phyloP scores from a whole-genome alignment of 2,329 filamentous ascomycete species.

The Colletotrichum orchidophilum region DNA sequence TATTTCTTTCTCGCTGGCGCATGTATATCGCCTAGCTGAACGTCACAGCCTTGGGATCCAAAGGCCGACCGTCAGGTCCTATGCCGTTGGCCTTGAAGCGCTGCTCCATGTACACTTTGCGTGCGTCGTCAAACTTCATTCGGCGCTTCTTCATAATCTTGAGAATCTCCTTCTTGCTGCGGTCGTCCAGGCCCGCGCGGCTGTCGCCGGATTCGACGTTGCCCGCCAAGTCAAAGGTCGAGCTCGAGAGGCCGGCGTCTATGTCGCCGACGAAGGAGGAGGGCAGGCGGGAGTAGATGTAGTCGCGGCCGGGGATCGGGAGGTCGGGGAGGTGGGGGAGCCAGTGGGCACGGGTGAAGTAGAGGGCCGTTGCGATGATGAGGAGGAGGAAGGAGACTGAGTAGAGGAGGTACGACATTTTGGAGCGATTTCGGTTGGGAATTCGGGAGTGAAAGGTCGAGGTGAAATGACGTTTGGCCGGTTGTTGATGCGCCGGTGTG shows the following conservation, averaged over 20 bases:
- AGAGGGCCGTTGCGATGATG: conserved; percentile 77
- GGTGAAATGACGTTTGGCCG: not conserved
- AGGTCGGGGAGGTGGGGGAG: conserved; percentile 72
- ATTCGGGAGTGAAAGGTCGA: not conserved
- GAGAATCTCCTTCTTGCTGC: conserved; percentile 82
- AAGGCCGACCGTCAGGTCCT: conserved; percentile 84
- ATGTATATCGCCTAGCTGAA: conserved; percentile 71
- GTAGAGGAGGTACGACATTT: conserved; percentile 86
- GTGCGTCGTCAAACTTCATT: conserved; percentile 90
- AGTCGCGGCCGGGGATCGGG: conserved; percentile 62
- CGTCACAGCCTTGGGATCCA: conserved; percentile 95
- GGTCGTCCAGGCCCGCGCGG: conserved; percentile 82
- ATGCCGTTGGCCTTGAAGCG: conserved; percentile 89
- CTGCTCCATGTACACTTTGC: conserved; percentile 85
- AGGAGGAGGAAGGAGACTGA: conserved; percentile 77
- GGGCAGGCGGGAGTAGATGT: conserved; percentile 82
- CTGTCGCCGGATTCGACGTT: conserved; percentile 85
- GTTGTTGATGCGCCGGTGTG: not conserved
- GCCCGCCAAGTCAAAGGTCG: conserved; percentile 81
- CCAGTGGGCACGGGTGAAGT: conserved; percentile 84
- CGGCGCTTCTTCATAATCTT: conserved; percentile 89
- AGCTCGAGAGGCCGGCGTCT: conserved; percentile 85
- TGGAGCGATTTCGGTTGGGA: conserved; percentile 25
- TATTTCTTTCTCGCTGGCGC: not conserved
- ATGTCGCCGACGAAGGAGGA: conserved; percentile 83